A percentile compares a stretch with the other conserved stretches of the same genome.
phyloP scores from a whole-genome alignment of 129 eudicot genomes.

The Flaveria robusta region DNA sequence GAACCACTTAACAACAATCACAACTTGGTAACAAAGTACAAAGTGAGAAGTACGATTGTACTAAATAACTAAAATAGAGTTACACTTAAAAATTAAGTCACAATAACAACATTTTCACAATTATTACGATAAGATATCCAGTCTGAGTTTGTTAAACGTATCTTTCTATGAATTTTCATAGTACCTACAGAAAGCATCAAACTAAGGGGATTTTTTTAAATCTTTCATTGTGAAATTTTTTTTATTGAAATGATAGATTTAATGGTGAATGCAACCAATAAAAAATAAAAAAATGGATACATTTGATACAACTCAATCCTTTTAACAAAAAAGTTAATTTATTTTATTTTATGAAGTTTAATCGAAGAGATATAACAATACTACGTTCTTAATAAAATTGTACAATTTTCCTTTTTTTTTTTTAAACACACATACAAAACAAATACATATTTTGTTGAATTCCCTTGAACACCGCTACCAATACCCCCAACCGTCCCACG shows the following conservation, averaged over 20 bases:
- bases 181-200: too few relatives aligned
- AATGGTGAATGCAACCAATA: too few relatives aligned
- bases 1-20: slow-evolving; percentile 1
- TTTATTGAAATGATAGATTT: too few relatives aligned
- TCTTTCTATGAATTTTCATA: too few relatives aligned
- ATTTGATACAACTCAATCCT: too few relatives aligned
- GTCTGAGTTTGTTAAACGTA: too few relatives aligned
- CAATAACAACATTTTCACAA: neutral
- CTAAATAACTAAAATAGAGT: neutral
- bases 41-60: neutral
- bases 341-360: neutral
- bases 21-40: neutral
- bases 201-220: too few relatives aligned
- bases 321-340: too few relatives aligned
- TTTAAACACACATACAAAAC: neutral
- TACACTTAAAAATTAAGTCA: neutral
- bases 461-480: slow-evolving; percentile 19
- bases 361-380: neutral
- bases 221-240: too few relatives aligned
- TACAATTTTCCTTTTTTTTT: neutral
- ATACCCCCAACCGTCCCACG: slow-evolving; percentile 39
- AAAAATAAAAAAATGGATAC: too few relatives aligned
- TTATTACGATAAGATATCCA: neutral
- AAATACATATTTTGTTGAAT: neutral
- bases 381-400: too few relatives aligned